phyloP scores from a whole-genome alignment of 1,284 basidiomycete genomes.

The Microbotryum scabiosae region DNA sequence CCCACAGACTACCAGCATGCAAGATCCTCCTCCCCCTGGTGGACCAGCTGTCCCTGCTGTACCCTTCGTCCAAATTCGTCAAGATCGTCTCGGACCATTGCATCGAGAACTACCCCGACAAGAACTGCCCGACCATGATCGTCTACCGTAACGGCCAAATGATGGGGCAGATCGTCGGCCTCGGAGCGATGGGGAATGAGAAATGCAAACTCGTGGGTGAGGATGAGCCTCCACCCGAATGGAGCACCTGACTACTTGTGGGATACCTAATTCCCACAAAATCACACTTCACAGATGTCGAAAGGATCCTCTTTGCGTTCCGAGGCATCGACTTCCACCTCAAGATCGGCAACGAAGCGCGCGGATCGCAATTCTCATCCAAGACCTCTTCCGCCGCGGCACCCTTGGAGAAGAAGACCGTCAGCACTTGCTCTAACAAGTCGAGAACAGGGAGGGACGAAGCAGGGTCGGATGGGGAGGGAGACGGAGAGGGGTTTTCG shows the following conservation, averaged over 20 bases:
- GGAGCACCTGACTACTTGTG: too few relatives aligned
- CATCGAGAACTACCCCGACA: conserved; percentile 90
- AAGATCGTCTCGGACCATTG: conserved; percentile 92
- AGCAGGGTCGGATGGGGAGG: background rate
- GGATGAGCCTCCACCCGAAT: conserved; percentile 13
- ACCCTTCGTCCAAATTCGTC: conserved; percentile 90
- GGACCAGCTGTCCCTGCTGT: conserved; percentile 61
- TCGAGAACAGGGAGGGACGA: background rate
- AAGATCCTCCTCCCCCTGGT: conserved; percentile 67
- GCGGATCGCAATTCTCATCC: conserved; percentile 5
- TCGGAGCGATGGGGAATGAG: conserved; percentile 54
- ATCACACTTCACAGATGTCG: conserved; percentile 21
- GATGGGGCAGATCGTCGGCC: conserved; percentile 68
- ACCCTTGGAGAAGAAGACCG: too few relatives aligned
- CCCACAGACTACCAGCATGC: conserved; percentile 63
- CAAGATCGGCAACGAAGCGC: conserved; percentile 26
- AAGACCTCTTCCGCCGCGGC: conserved; percentile 7
- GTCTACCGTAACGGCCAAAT: conserved; percentile 88
- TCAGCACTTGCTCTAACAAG: too few relatives aligned
- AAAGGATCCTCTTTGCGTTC: conserved; percentile 32
- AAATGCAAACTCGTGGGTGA: conserved; percentile 73
- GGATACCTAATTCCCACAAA: too few relatives aligned
- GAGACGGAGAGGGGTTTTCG: conserved; percentile 18
- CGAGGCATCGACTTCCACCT: conserved; percentile 32
- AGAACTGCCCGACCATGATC: conserved; percentile 82